Conservation (phyloP, 441 rosid genomes). For the Metrosideros polymorpha region DNA sequence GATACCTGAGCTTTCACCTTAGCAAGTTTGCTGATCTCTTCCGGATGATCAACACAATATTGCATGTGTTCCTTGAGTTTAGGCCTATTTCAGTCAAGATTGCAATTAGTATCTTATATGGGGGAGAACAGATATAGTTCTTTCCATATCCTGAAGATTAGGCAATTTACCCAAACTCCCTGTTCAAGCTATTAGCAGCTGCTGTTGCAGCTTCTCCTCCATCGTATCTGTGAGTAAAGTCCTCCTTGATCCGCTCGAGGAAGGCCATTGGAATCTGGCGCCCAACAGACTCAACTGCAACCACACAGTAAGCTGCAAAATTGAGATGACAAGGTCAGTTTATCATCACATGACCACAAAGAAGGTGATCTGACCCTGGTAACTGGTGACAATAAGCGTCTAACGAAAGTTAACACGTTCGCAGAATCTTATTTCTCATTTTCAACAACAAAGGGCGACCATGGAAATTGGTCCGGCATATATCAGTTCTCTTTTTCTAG, state of each 20-base stretch:
- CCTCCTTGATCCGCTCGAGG: conserved; percentile 85
- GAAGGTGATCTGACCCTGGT: neutral
- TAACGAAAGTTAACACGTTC: neutral
- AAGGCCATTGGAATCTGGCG: conserved; percentile 86
- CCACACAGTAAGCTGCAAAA: conserved; percentile 82
- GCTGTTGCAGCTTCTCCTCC: conserved; percentile 87
- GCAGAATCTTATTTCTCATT: neutral
- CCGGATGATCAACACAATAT: neutral
- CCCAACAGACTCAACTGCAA: conserved; percentile 85
- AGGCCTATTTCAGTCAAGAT: neutral
- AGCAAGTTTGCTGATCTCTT: neutral
- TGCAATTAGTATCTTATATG: neutral
- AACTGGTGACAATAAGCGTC: neutral
- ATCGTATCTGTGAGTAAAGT: conserved; percentile 68
- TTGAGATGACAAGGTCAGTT: neutral
- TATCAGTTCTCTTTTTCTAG: neutral
- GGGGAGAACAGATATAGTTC: neutral
- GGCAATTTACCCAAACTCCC: conserved; percentile 63
- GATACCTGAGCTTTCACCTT: neutral
- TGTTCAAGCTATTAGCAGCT: conserved; percentile 61
- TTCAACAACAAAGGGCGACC: neutral
- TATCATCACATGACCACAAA: neutral
- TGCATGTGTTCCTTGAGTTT: neutral
- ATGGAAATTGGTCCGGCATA: neutral
- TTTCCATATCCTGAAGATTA: neutral